These are phyloP conservation scores for Penicillium concentricum DNA, from an alignment of 2,329 filamentous ascomycete species.

Conservation along the genomic window DNA sequence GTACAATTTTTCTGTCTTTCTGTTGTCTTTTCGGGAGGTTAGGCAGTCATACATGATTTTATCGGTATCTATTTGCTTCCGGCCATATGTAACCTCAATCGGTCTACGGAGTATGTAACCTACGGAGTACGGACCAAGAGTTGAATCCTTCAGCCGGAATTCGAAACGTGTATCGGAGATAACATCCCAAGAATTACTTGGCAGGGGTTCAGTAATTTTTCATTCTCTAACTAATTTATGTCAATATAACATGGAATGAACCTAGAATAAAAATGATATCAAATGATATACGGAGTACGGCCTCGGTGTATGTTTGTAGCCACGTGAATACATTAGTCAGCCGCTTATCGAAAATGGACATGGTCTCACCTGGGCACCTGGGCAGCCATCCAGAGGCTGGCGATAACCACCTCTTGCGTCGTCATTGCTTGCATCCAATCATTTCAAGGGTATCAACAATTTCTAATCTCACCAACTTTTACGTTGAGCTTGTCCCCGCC, in stretches of 20 bases:
- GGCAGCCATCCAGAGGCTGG: conserved; percentile 20
- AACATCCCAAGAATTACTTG: not conserved
- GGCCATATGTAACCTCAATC: not conserved
- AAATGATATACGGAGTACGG: not conserved
- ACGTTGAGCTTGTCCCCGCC: conserved; percentile 7
- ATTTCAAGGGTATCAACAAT: conserved; percentile 8
- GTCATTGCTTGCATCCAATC: conserved; percentile 15
- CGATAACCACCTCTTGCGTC: conserved; percentile 17
- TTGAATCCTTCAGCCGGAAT: not conserved
- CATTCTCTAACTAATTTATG: not conserved
- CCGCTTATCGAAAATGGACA: conserved; percentile 3
- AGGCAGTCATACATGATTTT: conserved; percentile 5
- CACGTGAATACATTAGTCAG: conserved; percentile 7
- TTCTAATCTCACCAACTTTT: not conserved
- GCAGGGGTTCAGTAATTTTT: not conserved
- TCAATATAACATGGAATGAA: not conserved
- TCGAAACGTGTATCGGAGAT: not conserved
- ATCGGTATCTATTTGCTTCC: not conserved
- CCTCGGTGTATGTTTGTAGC: not conserved
- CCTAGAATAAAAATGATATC: not conserved
- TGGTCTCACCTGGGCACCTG: not conserved
- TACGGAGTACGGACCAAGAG: not conserved
- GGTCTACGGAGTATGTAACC: not conserved
- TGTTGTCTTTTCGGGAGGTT: not conserved
- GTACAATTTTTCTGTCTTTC: not conserved